Percentiles rank a stretch among this genome's conserved stretches.
Conservation (phyloP, 2,329 filamentous ascomycete species). For the Trichophyton equinum region DNA sequence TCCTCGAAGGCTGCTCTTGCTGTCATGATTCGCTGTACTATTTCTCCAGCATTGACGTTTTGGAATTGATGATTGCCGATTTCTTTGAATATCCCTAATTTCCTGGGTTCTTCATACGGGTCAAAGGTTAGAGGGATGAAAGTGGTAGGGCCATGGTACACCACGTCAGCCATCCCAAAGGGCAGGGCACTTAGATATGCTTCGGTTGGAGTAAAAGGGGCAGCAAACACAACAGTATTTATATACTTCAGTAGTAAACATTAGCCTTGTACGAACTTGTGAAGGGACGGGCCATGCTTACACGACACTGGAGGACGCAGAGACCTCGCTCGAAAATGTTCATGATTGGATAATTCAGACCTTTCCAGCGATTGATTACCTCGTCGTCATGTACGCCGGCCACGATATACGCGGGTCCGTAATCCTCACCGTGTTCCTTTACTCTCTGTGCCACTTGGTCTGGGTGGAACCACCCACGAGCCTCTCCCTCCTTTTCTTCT, state of each 20-base stretch:
- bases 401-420: constrained; percentile 73
- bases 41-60: constrained; percentile 81
- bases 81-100: constrained; percentile 71
- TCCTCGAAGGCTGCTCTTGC: constrained; percentile 82
- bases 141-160: constrained; percentile 92
- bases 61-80: constrained; percentile 67
- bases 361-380: constrained; percentile 93
- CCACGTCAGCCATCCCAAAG: constrained; percentile 58
- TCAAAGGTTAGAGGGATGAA: constrained; percentile 72
- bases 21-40: constrained; percentile 80
- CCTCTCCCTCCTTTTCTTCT: constrained; percentile 56
- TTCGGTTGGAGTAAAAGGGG: constrained; percentile 74
- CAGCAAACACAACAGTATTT: constrained; percentile 75
- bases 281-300: constrained; percentile 31
- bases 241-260: constrained; percentile 51
- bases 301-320: constrained; percentile 88
- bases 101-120: constrained; percentile 67
- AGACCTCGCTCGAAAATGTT: constrained; percentile 94
- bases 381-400: constrained; percentile 89
- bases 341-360: constrained; percentile 98
- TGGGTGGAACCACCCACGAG: constrained; percentile 62
- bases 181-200: constrained; percentile 65
- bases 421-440: constrained; percentile 55
- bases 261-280: constrained; percentile 5
- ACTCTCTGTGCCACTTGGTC: constrained; percentile 51